Evolutionary conservation across 352 stramenopile species (phyloP).

Genomic region (Globisporangium barbulae): DNA sequence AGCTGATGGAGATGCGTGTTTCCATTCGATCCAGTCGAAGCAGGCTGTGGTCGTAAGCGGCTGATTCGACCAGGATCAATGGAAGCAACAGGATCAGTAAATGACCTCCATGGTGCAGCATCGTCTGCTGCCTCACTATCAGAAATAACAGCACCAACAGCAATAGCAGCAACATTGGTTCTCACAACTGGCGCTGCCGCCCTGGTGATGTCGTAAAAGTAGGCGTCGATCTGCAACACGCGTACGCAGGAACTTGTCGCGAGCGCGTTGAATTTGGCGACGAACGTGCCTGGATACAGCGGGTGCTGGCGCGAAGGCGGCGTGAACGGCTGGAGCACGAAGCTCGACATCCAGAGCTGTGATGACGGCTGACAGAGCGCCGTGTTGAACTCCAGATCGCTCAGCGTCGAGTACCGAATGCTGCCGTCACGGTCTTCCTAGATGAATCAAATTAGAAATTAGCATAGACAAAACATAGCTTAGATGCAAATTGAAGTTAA

Average conservation of each 20-base stretch:
- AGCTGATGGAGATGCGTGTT: constrained; percentile 6
- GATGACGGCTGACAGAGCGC: constrained; percentile 45
- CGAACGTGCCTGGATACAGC: constrained; percentile 37
- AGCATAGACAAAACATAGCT: constrained; percentile 1
- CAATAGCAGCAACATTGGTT: background rate
- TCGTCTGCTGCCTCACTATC: background rate
- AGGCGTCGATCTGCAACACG: constrained; percentile 28
- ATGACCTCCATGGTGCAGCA: background rate
- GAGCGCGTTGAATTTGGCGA: constrained; percentile 52
- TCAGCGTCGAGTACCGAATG: constrained; percentile 37
- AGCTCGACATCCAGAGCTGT: constrained; percentile 35
- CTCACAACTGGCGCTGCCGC: background rate
- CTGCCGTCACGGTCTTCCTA: constrained; percentile 42
- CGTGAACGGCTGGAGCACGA: constrained; percentile 52
- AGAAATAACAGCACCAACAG: background rate
- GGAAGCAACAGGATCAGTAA: background rate
- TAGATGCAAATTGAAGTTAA: background rate
- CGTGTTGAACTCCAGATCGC: constrained; percentile 54
- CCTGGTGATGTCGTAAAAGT: constrained; percentile 30
- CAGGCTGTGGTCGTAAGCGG: background rate
- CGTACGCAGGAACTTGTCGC: constrained; percentile 36
- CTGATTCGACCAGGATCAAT: background rate
- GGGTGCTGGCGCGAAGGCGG: constrained; percentile 23
- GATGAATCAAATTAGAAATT: constrained; percentile 13
- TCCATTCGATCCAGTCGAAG: background rate